Base-by-base conservation (phyloP, 352 stramenopile species). In the Globisporangium canariense region DNA sequence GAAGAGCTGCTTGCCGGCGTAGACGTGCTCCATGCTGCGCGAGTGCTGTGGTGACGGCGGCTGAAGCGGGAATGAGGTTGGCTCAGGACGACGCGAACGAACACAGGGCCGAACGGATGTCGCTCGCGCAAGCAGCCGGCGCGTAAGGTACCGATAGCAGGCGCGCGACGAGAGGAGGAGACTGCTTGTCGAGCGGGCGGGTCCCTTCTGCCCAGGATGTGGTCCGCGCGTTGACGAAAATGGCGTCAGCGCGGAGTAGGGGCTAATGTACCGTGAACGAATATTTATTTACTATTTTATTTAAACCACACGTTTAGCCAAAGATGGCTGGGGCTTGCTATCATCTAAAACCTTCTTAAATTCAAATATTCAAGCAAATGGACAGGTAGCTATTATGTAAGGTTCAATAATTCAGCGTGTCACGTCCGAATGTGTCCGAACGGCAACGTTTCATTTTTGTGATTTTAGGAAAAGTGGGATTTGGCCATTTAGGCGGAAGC, bases 1-100 rank as follows among this genome's bases (percentile, higher is more conserved):
- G 64, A 96, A 92, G 59, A 96, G 65, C 34, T 74, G 76, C 50
- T 90, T 88, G 41, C 74, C 80, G 11, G 76, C 62, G 60, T 88
- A 91, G 36, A 76, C 46, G 47, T 82, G 60, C 65, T 90, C 77
- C 74, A 91, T 91, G 16, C 30, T 55, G 34, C 46, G 13, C 1
- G 10, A 30, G 16, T 54, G 18, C 25, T 30, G 32, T n/a, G 20
- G 16, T 2, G 28, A 43, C 5, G 40, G 36, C 41, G 10, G 52
- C 30, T 25, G 52, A 41, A 43, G 16, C n/a, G 10, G n/a, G 40
- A 52, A 22, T 52, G 51, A 4, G 51, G 7, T 16, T 49, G 43
- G 18, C 4, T 49, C 43, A 11, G 43, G 43, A 49, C 43, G 18
- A 49, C 43, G 16, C 16, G 43, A 49, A 49, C 43, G 43, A 5